phyloP scores from a whole-genome alignment of 208 protist species.

The Angomonas desouzai region DNA sequence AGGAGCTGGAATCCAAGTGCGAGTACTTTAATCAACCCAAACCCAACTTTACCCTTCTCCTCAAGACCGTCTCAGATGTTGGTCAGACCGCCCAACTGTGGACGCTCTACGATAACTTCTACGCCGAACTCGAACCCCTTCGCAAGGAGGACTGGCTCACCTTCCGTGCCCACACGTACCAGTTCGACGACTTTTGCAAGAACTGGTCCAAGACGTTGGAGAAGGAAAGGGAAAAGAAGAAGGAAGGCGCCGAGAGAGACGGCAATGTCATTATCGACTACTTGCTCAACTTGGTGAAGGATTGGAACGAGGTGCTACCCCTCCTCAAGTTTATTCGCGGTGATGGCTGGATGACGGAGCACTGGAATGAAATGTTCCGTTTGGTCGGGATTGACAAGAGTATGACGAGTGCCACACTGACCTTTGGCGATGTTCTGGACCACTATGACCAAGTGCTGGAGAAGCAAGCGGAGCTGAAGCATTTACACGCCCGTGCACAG shows the following conservation, averaged over 20 bases:
- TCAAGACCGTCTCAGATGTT: conserved; percentile 59
- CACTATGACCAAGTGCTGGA: conserved; percentile 61
- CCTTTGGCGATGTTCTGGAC: conserved; percentile 89
- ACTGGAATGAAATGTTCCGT: conserved; percentile 95
- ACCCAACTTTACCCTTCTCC: conserved; percentile 71
- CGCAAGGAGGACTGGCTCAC: conserved; percentile 93
- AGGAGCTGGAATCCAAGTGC: conserved; percentile 85
- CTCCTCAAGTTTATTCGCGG: conserved; percentile 91
- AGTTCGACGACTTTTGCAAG: conserved; percentile 94
- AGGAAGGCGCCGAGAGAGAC: conserved; percentile 6
- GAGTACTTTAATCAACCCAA: conserved; percentile 87
- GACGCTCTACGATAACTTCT: conserved; percentile 85
- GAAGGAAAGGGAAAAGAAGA: conserved; percentile 12
- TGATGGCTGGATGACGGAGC: conserved; percentile 94
- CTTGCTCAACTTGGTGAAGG: conserved; percentile 61
- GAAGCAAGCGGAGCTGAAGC: conserved; percentile 87
- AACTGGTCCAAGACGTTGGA: conserved; percentile 71
- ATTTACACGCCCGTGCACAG: conserved; percentile 88
- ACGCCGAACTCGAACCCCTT: conserved; percentile 61
- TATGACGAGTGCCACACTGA: conserved; percentile 78
- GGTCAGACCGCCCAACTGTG: conserved; percentile 62
- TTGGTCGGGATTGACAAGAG: conserved; percentile 79
- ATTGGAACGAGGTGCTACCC: conserved; percentile 66
- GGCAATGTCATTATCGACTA: conserved; percentile 60
- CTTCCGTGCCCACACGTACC: conserved; percentile 89